A percentile compares a stretch with the other conserved stretches of the same genome.
These are phyloP conservation scores for Miamiensis avidus DNA, from an alignment of 169 alveolate species.

Conservation along the genomic window DNA sequence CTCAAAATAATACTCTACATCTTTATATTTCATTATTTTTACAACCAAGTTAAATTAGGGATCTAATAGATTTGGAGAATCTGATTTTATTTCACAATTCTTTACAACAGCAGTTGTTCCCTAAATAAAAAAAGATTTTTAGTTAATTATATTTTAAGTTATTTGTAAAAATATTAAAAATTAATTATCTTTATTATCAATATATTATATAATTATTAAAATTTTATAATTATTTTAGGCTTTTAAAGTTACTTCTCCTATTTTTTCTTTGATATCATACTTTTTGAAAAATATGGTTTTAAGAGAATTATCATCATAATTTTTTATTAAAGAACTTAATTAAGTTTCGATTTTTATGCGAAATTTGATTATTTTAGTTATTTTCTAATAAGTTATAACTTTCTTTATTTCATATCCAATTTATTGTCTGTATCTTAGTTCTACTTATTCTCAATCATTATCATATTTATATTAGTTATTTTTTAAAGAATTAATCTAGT, in stretches of 20 bases:
- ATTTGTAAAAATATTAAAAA: too few species aligned
- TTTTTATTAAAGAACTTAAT: too few species aligned
- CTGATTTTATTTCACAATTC: neutral
- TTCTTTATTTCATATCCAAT: neutral
- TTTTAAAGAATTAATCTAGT: too few species aligned
- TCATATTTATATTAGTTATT: too few species aligned
- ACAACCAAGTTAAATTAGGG: neutral
- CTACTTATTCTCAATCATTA: neutral
- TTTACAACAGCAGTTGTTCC: neutral
- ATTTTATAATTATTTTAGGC: too few species aligned
- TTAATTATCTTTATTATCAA: too few species aligned
- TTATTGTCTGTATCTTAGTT: neutral
- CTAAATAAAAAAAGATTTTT: neutral
- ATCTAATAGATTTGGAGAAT: neutral
- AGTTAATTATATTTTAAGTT: too few species aligned
- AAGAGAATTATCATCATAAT: neutral
- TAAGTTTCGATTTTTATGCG: neutral
- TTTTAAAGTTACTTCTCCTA: neutral
- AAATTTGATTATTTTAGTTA: too few species aligned
- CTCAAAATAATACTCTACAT: neutral
- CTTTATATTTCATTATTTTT: neutral
- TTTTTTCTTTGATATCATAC: neutral
- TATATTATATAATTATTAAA: too few species aligned
- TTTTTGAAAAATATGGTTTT: too few species aligned
- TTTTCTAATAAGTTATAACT: neutral